phyloP scores from a whole-genome alignment of 345 rosid species.

The Nephelium lappaceum region DNA sequence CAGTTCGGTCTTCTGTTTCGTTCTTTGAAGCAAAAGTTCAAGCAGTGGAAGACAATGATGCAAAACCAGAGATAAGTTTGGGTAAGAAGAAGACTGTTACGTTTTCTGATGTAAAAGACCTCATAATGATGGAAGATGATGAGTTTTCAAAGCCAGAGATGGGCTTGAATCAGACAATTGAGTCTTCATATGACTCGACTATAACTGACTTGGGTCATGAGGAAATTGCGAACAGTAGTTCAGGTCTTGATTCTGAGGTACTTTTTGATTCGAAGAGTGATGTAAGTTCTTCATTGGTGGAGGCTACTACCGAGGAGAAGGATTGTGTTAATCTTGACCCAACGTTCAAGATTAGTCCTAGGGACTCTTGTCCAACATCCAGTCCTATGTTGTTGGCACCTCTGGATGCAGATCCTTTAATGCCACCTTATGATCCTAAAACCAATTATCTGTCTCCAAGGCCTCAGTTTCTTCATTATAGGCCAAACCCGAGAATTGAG shows the following conservation, averaged over 20 bases:
- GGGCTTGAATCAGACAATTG: slow-evolving; percentile 19
- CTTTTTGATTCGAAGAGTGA: slow-evolving; percentile 12
- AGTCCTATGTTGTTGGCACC: slow-evolving; percentile 55
- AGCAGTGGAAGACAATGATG: slow-evolving; percentile 34
- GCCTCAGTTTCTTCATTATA: slow-evolving; percentile 63
- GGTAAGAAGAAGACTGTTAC: slow-evolving; percentile 26
- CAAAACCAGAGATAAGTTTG: slow-evolving; percentile 23
- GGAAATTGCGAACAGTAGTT: slow-evolving; percentile 28
- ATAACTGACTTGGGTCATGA: slow-evolving; percentile 36
- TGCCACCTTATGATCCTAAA: slow-evolving; percentile 63
- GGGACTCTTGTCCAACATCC: slow-evolving; percentile 30
- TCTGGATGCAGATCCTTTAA: slow-evolving; percentile 57
- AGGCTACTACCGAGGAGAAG: slow-evolving; percentile 23
- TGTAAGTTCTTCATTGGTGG: slow-evolving; percentile 14
- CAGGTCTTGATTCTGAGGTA: slow-evolving; percentile 23
- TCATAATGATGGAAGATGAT: slow-evolving; percentile 36
- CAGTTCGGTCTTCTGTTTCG: slow-evolving; percentile 44
- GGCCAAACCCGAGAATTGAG: slow-evolving; percentile 62
- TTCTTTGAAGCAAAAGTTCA: slow-evolving; percentile 44
- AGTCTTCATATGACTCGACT: slow-evolving; percentile 41
- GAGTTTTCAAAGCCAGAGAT: slow-evolving; percentile 14
- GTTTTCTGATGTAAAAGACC: slow-evolving; percentile 30
- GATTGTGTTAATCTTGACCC: slow-evolving; percentile 51
- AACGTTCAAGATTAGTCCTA: slow-evolving; percentile 45
- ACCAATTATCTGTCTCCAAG: slow-evolving; percentile 65